phyloP scores from a whole-genome alignment of 352 stramenopile genomes.

The Globisporangium polare region DNA sequence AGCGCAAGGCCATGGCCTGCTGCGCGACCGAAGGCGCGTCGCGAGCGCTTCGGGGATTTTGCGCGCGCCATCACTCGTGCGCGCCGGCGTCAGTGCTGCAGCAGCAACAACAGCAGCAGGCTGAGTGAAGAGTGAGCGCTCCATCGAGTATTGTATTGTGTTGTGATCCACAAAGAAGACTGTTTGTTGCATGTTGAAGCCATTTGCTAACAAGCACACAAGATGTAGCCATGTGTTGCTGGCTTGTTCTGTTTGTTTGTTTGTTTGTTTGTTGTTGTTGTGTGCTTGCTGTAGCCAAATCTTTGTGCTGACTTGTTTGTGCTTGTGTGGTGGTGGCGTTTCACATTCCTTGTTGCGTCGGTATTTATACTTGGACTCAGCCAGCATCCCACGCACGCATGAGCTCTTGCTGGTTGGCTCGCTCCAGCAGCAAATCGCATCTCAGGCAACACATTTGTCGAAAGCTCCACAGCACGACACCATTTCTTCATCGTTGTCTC shows the following conservation, averaged over 20 bases:
- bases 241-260: background rate
- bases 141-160: background rate
- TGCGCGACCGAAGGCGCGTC: slow-evolving; percentile 4
- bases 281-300: background rate
- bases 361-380: background rate
- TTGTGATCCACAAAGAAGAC: background rate
- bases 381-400: background rate
- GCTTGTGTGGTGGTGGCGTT: background rate
- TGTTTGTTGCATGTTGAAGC: slow-evolving; percentile 4
- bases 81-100: background rate
- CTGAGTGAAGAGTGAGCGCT: background rate
- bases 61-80: slow-evolving; percentile 12
- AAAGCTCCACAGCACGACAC: background rate
- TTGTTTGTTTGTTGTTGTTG: background rate
- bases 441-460: background rate
- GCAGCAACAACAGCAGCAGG: background rate
- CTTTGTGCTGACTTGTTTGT: background rate
- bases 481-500: background rate
- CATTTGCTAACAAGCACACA: background rate
- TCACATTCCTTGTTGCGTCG: background rate
- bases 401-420: background rate
- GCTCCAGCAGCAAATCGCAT: background rate
- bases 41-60: slow-evolving; percentile 11
- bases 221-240: slow-evolving; percentile 6
- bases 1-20: slow-evolving; percentile 8